A percentile compares a stretch with the other conserved stretches of the same genome.
Evolutionary conservation across 2,329 filamentous ascomycete species (phyloP).

Genomic region (Orbilia brochopaga): DNA sequence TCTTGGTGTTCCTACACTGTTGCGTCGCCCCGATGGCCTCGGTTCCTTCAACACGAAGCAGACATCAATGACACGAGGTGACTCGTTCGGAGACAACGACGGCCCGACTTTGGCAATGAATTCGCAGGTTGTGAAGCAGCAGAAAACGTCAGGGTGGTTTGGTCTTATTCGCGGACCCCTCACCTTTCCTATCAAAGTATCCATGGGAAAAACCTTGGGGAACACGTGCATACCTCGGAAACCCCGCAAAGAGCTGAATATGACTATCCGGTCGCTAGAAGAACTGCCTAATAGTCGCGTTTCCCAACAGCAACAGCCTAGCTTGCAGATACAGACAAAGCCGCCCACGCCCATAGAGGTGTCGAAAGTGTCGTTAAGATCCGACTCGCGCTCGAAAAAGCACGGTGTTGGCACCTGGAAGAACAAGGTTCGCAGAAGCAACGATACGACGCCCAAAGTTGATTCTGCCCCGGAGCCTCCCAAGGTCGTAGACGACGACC

Average conservation of each 20-base stretch:
- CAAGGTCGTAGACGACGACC: conserved; percentile 4
- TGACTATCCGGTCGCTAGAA: neutral
- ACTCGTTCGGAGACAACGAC: neutral
- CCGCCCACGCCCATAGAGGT: conserved; percentile 21
- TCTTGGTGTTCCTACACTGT: conserved; percentile 4
- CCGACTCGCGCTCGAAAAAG: conserved; percentile 13
- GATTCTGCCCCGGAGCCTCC: neutral
- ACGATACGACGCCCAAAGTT: conserved; percentile 1
- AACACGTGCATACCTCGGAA: conserved; percentile 31
- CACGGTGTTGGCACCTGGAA: conserved; percentile 21
- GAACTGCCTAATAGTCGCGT: conserved; percentile 26
- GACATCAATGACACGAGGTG: neutral
- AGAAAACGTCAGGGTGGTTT: conserved; percentile 17
- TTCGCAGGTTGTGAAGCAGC: conserved; percentile 11
- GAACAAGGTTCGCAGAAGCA: conserved; percentile 12
- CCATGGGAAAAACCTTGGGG: conserved; percentile 10
- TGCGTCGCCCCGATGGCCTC: no score
- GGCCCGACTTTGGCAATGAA: neutral
- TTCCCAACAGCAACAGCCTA: conserved; percentile 5
- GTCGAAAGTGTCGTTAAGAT: conserved; percentile 11
- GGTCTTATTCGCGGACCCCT: conserved; percentile 33
- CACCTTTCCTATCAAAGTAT: conserved; percentile 26
- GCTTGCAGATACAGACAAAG: conserved; percentile 3
- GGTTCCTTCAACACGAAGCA: conserved; percentile 5
- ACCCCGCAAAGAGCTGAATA: conserved; percentile 23